Conservation (phyloP, 768 basidiomycete genomes). For the Pleurotus pulmonarius region DNA sequence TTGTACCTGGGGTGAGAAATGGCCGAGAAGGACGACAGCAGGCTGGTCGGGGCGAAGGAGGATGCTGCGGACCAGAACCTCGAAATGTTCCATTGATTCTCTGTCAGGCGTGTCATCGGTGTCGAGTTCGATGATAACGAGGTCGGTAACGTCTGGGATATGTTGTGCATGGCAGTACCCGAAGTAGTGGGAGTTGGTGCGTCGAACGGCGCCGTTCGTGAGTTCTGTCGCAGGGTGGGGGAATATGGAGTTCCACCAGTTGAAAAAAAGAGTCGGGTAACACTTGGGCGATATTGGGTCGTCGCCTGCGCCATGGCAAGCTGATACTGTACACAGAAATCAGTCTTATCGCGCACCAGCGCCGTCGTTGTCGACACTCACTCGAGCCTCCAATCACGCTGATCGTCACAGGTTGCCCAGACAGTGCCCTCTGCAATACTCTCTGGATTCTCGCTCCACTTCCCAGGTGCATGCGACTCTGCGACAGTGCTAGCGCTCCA, state of each 20-base stretch:
- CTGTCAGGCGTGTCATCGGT: conserved; percentile 78
- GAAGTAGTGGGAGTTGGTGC: conserved; percentile 92
- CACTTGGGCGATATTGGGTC: conserved; percentile 81
- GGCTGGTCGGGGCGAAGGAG: conserved; percentile 88
- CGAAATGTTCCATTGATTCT: conserved; percentile 78
- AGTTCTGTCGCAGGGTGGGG: conserved; percentile 97
- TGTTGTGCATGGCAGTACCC: conserved; percentile 92
- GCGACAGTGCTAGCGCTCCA: conserved; percentile 68
- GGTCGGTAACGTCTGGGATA: conserved; percentile 88
- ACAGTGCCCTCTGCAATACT: conserved; percentile 77
- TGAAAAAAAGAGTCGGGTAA: conserved; percentile 94
- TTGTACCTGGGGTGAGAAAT: conserved; percentile 88
- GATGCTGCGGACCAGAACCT: conserved; percentile 88
- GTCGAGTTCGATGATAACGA: conserved; percentile 95
- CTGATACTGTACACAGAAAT: conserved; percentile 57
- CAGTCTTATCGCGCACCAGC: too few species aligned
- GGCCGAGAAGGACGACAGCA: conserved; percentile 91
- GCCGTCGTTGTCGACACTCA: conserved; percentile 26
- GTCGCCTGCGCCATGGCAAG: conserved; percentile 91
- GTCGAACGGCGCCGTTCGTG: conserved; percentile 94
- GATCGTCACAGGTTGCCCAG: conserved; percentile 85
- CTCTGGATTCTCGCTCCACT: conserved; percentile 81
- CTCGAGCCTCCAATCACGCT: conserved; percentile 88
- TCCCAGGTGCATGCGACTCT: conserved; percentile 73
- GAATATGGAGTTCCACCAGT: conserved; percentile 98